Evolutionary conservation across 345 rosid species (phyloP), one percentile per base, ranked within the genome.

Genomic region (Streptanthus diversifolius): DNA sequence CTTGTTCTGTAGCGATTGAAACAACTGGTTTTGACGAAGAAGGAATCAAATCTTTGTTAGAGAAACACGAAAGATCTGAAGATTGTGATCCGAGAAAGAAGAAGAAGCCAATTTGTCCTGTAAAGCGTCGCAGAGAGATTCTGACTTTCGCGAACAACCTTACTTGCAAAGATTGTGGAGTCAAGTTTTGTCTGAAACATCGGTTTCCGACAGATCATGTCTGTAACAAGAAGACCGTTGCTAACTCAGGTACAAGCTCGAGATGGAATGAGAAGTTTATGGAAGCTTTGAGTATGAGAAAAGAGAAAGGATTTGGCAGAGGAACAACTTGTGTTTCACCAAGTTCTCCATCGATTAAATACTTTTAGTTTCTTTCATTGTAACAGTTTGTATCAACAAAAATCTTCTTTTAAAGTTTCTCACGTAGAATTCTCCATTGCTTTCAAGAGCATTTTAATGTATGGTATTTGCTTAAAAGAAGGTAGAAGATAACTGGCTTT

Each of bases 201-300:
- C 66, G 97, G 78, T 91, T 89, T 61, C 96, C 93, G 0, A 80
- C 85, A 4, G 96, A 88, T 43, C 97, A 93, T 65, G 68, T 68
- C 14, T 89, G 98, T 82, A 75, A 65, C 55, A 71, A 72, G 56
- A 71, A 18, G 39, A 51, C 48, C 2, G 12, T 76, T 58, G 2
- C 65, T 5, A 49, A n/a, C 0, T 32, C 72, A 1, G 72, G 45
- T n/a, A 48, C 67, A 19, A 70, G 51, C 29, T 75, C 72, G 18
- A 57, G 73, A 15, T 80, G 85, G 83, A 80, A 81, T 2, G 81
- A 87, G 12, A 87, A 70, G 84, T 87, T 93, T 78, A 32, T 85
- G 86, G 82, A 52, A 52, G 84, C 90, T 75, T 73, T 84, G 43
- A 82, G 76, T 70, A 48, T 74, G 32, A 88, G 96, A 69, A 82